These are phyloP conservation scores for Carpinus viminea DNA, from an alignment of 306 rosid species.

Conservation along the genomic window DNA sequence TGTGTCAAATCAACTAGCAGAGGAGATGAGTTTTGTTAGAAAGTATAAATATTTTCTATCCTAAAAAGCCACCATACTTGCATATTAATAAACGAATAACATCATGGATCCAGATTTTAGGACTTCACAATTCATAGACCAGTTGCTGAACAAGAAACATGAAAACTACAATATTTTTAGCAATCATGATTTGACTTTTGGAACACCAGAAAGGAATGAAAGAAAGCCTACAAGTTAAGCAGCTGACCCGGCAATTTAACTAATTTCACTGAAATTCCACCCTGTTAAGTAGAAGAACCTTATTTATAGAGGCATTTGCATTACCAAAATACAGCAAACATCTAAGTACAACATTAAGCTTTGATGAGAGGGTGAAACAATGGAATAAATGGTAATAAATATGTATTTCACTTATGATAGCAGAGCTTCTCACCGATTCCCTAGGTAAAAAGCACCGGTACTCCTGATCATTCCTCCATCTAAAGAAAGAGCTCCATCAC, in stretches of 20 bases:
- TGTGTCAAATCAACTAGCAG: not conserved
- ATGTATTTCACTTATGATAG: slow-evolving; percentile 11
- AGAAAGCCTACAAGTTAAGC: not conserved
- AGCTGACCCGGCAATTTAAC: not conserved
- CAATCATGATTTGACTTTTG: not conserved
- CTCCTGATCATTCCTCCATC: slow-evolving; percentile 82
- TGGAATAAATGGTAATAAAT: slow-evolving; percentile 14
- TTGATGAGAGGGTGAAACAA: not conserved
- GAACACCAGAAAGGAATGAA: not conserved
- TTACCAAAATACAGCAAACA: not conserved
- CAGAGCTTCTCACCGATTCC: slow-evolving; percentile 59
- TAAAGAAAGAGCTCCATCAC: slow-evolving; percentile 86
- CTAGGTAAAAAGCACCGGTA: slow-evolving; percentile 60
- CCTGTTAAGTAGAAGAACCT: slow-evolving; percentile 8
- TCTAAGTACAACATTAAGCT: slow-evolving; percentile 6
- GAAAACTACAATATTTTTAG: not conserved
- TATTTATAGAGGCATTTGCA: slow-evolving; percentile 3
- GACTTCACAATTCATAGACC: not conserved
- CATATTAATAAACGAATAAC: no score
- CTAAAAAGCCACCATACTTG: not conserved
- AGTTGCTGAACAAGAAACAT: not conserved
- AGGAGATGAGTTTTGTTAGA: slow-evolving; percentile 20
- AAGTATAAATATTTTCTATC: not conserved
- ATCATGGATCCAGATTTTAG: not conserved
- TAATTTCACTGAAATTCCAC: not conserved